These are phyloP conservation scores for Heliocybe sulcata DNA, from an alignment of 1,284 basidiomycete genomes.

Conservation along the genomic window DNA sequence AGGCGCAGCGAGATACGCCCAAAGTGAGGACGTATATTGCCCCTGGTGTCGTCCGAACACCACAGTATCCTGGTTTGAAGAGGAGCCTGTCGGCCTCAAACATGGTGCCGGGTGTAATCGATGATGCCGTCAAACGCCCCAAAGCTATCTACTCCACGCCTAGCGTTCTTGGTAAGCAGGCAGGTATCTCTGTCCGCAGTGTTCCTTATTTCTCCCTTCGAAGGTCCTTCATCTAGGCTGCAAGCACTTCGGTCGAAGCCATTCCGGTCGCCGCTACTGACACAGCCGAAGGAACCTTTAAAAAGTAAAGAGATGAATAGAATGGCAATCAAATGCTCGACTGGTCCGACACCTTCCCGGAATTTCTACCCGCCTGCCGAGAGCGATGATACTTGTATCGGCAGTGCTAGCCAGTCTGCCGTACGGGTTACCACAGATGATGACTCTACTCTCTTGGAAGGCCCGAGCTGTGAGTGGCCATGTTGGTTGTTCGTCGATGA, in stretches of 20 bases:
- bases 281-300: not conserved
- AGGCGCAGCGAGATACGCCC: not conserved
- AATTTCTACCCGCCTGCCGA: not conserved
- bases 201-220: constrained; percentile 1
- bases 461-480: constrained; percentile 3
- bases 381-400: not conserved
- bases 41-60: constrained; percentile 2
- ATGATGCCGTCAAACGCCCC: constrained; percentile 6
- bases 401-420: too few species aligned
- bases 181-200: constrained; percentile 24
- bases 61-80: constrained; percentile 8
- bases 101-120: constrained; percentile 1
- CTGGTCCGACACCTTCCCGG: not conserved
- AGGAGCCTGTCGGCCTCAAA: constrained; percentile 4
- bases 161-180: constrained; percentile 5
- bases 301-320: not conserved
- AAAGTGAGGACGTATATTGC: not conserved
- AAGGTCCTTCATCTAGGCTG: constrained; percentile 29
- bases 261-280: constrained; percentile 24
- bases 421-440: not conserved
- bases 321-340: constrained; percentile 4
- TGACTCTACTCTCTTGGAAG: constrained; percentile 1
- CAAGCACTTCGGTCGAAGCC: constrained; percentile 49
- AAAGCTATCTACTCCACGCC: constrained; percentile 5
- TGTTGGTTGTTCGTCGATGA: too few species aligned